Evolutionary conservation across 2,329 filamentous ascomycete species (phyloP).

Genomic region (Metarhizium humberi): DNA sequence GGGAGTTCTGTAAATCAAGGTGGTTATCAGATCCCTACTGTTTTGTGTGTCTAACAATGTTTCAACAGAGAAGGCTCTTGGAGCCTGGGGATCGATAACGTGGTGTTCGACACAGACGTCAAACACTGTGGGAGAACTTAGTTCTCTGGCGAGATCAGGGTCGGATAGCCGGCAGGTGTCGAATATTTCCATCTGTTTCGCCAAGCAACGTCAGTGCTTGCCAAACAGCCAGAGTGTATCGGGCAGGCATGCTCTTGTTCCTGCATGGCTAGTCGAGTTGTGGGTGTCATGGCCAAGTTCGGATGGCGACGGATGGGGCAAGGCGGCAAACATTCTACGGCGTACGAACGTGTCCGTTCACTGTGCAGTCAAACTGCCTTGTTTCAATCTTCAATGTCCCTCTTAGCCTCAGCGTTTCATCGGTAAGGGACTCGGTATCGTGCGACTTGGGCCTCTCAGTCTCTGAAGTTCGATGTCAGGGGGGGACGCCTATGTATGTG

Average conservation of each 20-base stretch:
- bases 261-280: not conserved
- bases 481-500: not conserved
- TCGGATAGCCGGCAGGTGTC: too few species aligned
- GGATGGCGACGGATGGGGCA: not conserved
- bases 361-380: not conserved
- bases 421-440: not conserved
- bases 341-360: not conserved
- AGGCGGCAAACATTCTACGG: not conserved
- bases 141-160: too few species aligned
- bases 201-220: constrained; percentile 1
- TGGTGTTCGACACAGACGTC: too few species aligned
- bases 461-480: not conserved
- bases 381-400: not conserved
- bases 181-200: not conserved
- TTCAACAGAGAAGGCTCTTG: too few species aligned
- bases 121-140: too few species aligned
- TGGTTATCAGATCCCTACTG: not conserved
- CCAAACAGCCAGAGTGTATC: not conserved
- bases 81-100: too few species aligned
- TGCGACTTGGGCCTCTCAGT: not conserved
- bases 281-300: not conserved
- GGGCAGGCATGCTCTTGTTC: not conserved
- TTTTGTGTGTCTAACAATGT: not conserved
- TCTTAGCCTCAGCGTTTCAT: not conserved
- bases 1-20: not conserved